A percentile compares a stretch with the other conserved stretches of the same genome.
Conservation (phyloP, 768 basidiomycete species). For the Chalciporus sphaerocephalus region DNA sequence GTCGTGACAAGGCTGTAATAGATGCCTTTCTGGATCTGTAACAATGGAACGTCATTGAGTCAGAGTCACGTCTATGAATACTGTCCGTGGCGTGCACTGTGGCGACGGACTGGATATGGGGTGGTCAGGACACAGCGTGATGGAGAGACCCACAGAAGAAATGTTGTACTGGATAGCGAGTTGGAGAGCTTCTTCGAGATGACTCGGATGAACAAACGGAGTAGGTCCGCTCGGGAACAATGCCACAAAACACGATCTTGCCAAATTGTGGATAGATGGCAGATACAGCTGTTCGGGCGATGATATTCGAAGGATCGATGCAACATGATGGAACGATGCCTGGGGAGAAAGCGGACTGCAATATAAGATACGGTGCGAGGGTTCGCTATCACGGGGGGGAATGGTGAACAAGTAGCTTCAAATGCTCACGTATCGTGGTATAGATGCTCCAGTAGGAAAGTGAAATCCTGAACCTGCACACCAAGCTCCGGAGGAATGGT, state of each 20-base stretch:
- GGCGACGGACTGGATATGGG: background rate
- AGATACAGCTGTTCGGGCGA: slow-evolving; percentile 54
- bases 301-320: slow-evolving; percentile 54
- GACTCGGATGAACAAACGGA: slow-evolving; percentile 39
- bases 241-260: slow-evolving; percentile 38
- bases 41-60: background rate
- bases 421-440: slow-evolving; percentile 64
- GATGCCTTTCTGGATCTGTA: slow-evolving; percentile 56
- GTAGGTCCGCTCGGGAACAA: slow-evolving; percentile 49
- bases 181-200: slow-evolving; percentile 50
- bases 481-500: slow-evolving; percentile 36
- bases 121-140: no score
- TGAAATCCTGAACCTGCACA: slow-evolving; percentile 46
- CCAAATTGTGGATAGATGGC: slow-evolving; percentile 46
- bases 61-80: background rate
- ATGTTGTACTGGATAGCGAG: slow-evolving; percentile 48
- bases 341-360: slow-evolving; percentile 45
- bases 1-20: slow-evolving; percentile 62
- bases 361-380: slow-evolving; percentile 17
- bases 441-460: slow-evolving; percentile 54
- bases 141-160: slow-evolving; percentile 40
- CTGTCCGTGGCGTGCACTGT: no score
- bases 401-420: background rate
- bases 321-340: slow-evolving; percentile 44
- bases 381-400: background rate